A percentile compares a stretch with the other conserved stretches of the same genome.
Conservation (phyloP, 225 moss, liverwort and hornwort species). For the Anthoceros angustus region DNA sequence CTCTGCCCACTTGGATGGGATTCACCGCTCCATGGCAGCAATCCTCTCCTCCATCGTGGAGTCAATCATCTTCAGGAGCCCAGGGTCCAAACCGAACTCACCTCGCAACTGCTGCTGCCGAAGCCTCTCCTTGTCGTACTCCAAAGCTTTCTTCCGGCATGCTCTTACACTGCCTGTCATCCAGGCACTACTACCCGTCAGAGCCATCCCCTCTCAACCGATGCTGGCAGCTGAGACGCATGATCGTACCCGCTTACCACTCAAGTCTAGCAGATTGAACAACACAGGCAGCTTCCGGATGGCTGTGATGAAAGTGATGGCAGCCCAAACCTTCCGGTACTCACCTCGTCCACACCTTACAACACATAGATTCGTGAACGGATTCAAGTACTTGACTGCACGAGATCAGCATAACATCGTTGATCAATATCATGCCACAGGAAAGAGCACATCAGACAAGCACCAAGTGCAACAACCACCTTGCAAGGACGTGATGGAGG, state of each 20-base stretch:
- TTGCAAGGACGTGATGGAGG: slow-evolving; percentile 41
- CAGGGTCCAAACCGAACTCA: background rate
- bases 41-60: background rate
- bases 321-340: slow-evolving; percentile 55
- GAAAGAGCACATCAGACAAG: background rate
- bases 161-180: background rate
- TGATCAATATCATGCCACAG: background rate
- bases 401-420: background rate
- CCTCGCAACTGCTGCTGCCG: background rate
- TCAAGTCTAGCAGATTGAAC: slow-evolving; percentile 64
- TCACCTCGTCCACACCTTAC: slow-evolving; percentile 55
- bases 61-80: background rate
- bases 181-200: background rate
- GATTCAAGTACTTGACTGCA: slow-evolving; percentile 75
- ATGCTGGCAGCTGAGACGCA: no score
- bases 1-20: background rate
- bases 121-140: background rate
- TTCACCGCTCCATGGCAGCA: background rate
- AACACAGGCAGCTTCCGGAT: slow-evolving; percentile 43
- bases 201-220: background rate
- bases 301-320: slow-evolving; percentile 51
- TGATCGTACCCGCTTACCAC: slow-evolving; percentile 18
- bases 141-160: background rate
- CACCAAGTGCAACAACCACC: slow-evolving; percentile 18
- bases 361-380: slow-evolving; percentile 56